A percentile compares a stretch with the other conserved stretches of the same genome.
These are phyloP conservation scores for Fusarium camptoceras DNA, from an alignment of 2,329 filamentous ascomycete genomes.

Conservation along the genomic window DNA sequence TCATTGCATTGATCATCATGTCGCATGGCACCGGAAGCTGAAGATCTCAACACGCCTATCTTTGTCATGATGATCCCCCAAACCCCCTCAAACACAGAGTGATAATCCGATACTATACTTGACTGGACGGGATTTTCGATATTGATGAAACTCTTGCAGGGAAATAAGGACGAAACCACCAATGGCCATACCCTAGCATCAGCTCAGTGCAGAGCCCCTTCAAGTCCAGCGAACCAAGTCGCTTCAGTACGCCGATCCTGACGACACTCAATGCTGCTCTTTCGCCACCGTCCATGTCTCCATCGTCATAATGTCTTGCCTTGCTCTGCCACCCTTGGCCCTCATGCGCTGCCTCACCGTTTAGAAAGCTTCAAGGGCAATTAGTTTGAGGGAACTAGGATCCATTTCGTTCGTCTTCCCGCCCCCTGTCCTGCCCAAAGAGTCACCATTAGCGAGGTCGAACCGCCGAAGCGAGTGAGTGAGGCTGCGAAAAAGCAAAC, in stretches of 20 bases:
- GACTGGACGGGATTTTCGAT: constrained; percentile 13
- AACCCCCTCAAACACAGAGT: background rate
- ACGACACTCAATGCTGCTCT: constrained; percentile 1
- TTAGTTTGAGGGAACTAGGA: background rate
- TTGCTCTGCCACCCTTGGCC: constrained; percentile 1
- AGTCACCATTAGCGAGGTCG: constrained; percentile 9
- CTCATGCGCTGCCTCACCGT: constrained; percentile 12
- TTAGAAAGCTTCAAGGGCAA: constrained; percentile 6
- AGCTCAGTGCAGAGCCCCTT: constrained; percentile 2
- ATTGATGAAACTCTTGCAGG: constrained; percentile 9
- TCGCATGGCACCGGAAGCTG: background rate
- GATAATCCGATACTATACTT: background rate
- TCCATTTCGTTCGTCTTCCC: constrained; percentile 15
- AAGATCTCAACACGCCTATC: background rate
- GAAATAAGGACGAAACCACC: constrained; percentile 7
- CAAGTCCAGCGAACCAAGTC: background rate
- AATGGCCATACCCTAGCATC: background rate
- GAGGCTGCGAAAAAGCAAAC: constrained; percentile 27
- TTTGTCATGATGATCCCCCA: constrained; percentile 9
- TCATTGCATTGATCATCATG: constrained; percentile 1
- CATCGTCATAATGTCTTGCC: constrained; percentile 25
- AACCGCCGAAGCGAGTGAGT: constrained; percentile 31
- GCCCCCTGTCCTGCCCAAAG: constrained; percentile 20
- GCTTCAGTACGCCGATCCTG: constrained; percentile 6
- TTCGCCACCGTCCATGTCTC: constrained; percentile 20